phyloP scores from a whole-genome alignment of 1,284 basidiomycete genomes.

The Exobasidium rhododendri region DNA sequence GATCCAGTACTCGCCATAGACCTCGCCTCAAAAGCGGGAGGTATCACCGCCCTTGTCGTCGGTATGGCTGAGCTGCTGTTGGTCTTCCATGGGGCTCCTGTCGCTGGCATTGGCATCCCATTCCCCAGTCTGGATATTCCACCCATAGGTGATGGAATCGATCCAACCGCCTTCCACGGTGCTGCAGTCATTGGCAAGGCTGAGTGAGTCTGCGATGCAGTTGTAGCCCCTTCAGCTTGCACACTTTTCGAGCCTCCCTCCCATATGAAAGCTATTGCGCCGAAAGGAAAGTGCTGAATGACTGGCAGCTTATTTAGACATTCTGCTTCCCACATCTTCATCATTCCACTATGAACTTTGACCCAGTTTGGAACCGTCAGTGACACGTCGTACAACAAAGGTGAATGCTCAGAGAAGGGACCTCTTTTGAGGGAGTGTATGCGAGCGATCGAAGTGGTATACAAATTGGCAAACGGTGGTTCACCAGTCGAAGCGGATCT shows the following conservation, averaged over 20 bases:
- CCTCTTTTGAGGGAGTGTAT: slow-evolving; percentile 44
- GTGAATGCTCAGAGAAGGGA: slow-evolving; percentile 56
- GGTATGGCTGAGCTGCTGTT: neutral
- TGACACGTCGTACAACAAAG: slow-evolving; percentile 81
- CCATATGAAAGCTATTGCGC: slow-evolving; percentile 55
- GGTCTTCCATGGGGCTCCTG: neutral
- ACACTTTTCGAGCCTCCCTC: neutral
- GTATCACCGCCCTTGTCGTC: neutral
- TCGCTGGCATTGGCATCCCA: neutral
- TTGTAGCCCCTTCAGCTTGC: neutral
- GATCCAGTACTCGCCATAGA: slow-evolving; percentile 11
- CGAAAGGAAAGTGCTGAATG: slow-evolving; percentile 88
- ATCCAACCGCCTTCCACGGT: slow-evolving; percentile 1
- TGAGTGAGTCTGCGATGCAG: neutral
- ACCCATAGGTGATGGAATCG: too few relatives aligned
- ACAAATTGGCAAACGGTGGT: slow-evolving; percentile 43
- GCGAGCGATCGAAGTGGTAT: slow-evolving; percentile 65
- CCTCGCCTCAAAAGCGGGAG: neutral
- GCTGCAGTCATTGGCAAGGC: neutral
- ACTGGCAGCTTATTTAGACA: slow-evolving; percentile 94
- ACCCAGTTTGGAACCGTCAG: slow-evolving; percentile 78
- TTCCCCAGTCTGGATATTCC: too few relatives aligned
- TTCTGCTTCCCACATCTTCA: slow-evolving; percentile 97
- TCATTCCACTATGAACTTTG: slow-evolving; percentile 82
- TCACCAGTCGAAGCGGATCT: neutral